Base-by-base conservation (phyloP, 176 grass and related monocot species). In the Eragrostis nindensis region DNA sequence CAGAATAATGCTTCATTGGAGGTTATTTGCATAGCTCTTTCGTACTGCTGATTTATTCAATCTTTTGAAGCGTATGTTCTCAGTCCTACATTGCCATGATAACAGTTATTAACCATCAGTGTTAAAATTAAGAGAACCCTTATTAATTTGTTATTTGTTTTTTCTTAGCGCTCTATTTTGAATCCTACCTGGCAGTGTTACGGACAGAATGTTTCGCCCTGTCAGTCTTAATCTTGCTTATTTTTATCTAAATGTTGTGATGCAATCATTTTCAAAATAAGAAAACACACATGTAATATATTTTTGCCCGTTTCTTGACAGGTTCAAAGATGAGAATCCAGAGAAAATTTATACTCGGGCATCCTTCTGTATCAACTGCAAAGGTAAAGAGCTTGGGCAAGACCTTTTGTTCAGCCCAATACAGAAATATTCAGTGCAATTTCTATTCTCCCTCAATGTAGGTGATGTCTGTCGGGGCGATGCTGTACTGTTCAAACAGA, bases 381-480 rank as follows among this genome's bases (percentile, higher is more conserved):
- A 88, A 89, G 92, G 92, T 94, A 80, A 0, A 47, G 19, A 75
- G 65, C 39, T 6, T 36, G 18, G 61, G 13, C 29, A 56, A 11
- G 68, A 70, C 6, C 15, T 73, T 67, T 66, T 21, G 24, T 40
- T 42, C 74, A 14, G 75, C 16, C 68, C 3, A 59, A 49, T 64
- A 25, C 12, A 26, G 43, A 79, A 81, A 62, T 74, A 66, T 77
- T 18, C 24, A 52, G 9, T 44, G 11, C 32, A 36, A 68, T 84
- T 41, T 66, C 41, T 57, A 41, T 85, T 53, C 15, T 48, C 54
- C 77, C 32, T 66, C 30, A 54, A 41, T 67, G 38, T 53, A 94
- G 92, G 92, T 78, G 92, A 94, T 87, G 92, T 94, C n/a, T 94
- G 92, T 55, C 84, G 75, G 64, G 89, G 84, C 17, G 92, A 94